Conservation (phyloP, 306 rosid species). For the Glycine latifolia region DNA sequence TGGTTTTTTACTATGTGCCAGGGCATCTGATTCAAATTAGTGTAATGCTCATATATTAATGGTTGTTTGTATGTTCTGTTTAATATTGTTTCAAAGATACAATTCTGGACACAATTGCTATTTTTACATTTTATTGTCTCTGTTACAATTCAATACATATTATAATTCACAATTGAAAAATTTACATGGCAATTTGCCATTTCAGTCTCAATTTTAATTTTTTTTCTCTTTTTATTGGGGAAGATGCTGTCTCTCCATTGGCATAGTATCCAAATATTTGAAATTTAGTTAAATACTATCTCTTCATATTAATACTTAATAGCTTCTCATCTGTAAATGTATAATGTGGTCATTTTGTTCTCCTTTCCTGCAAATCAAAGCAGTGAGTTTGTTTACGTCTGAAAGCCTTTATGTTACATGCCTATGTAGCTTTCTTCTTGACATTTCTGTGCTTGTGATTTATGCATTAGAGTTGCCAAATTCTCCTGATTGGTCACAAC, state of each 20-base stretch:
- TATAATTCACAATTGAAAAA: background rate
- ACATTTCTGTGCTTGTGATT: slow-evolving; percentile 32
- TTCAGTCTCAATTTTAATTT: background rate
- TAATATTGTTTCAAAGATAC: slow-evolving; percentile 3
- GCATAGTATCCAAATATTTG: background rate
- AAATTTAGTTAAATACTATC: slow-evolving; percentile 1
- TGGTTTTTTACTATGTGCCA: slow-evolving; percentile 11
- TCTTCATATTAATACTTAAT: background rate
- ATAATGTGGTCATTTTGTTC: slow-evolving; percentile 15
- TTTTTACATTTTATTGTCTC: background rate
- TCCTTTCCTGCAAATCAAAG: background rate
- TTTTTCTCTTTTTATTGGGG: background rate
- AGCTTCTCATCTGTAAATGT: background rate
- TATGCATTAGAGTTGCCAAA: slow-evolving; percentile 19
- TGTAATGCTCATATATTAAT: background rate
- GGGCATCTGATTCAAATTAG: slow-evolving; percentile 32
- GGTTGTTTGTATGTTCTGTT: background rate
- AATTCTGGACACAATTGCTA: background rate
- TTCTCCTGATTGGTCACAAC: slow-evolving; percentile 32
- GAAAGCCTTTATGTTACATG: slow-evolving; percentile 15
- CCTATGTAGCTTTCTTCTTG: slow-evolving; percentile 9
- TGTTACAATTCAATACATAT: background rate
- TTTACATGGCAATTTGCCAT: background rate
- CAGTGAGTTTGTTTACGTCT: background rate
- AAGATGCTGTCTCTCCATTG: background rate